Evolutionary conservation across 306 rosid species (phyloP).

Genomic region (Datisca glomerata): DNA sequence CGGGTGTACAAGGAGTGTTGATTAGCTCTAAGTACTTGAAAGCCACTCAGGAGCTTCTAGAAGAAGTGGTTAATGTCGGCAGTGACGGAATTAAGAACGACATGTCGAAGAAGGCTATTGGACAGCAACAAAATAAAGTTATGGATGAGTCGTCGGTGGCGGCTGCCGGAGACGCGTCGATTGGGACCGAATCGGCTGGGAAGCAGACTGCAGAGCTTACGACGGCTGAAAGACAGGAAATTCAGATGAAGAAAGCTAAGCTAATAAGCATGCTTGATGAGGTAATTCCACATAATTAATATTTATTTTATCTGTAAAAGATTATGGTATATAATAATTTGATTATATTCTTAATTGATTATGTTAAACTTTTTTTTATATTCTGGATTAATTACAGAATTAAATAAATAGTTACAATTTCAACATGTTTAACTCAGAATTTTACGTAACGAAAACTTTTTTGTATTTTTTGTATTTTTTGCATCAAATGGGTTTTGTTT

Average conservation of each 20-base stretch:
- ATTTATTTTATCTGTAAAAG: not conserved
- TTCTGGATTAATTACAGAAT: too few species aligned
- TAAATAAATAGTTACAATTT: too few species aligned
- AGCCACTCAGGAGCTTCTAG: slow-evolving; percentile 80
- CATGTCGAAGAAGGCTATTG: slow-evolving; percentile 23
- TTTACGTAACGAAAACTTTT: too few species aligned
- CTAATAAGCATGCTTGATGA: slow-evolving; percentile 88
- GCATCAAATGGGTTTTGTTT: too few species aligned
- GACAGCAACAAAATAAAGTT: slow-evolving; percentile 25
- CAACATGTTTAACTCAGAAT: too few species aligned
- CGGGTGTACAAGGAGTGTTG: slow-evolving; percentile 71
- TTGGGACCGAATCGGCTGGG: slow-evolving; percentile 27
- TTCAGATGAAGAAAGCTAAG: slow-evolving; percentile 94
- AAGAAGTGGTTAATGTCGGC: slow-evolving; percentile 73
- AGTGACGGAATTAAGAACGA: slow-evolving; percentile 37
- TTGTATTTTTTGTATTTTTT: too few species aligned
- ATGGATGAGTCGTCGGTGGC: slow-evolving; percentile 45
- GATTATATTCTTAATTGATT: too few species aligned
- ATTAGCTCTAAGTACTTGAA: slow-evolving; percentile 79
- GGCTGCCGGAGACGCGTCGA: slow-evolving; percentile 36
- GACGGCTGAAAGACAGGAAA: slow-evolving; percentile 83
- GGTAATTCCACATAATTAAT: slow-evolving; percentile 32
- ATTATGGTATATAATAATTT: too few species aligned
- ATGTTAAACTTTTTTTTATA: too few species aligned
- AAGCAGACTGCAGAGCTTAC: slow-evolving; percentile 52